Evolutionary conservation across 2,329 filamentous ascomycete genomes (phyloP), one percentile per base, ranked within the genome.

Genomic region (Hypoxylon sp.): DNA sequence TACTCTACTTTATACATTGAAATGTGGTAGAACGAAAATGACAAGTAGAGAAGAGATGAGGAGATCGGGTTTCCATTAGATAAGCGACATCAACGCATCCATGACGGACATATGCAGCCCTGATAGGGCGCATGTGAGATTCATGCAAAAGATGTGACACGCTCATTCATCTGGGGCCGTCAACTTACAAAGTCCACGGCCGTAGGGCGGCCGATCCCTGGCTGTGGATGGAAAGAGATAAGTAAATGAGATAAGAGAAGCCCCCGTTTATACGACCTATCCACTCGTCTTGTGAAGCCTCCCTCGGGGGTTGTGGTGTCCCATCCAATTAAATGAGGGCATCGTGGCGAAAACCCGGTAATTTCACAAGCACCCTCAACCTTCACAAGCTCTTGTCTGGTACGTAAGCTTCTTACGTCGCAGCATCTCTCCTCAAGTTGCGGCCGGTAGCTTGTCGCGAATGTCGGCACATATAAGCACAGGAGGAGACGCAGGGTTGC

Each of bases 211-310:
- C 48, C 54, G 59, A 64, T 61, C 59, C 63, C 39, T 62, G 62
- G 46, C 15, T 60, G 31, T 46, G 52, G 55, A 62, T 59, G 50
- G 53, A 21, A 47, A 58, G 48, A 61, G 65, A 65, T 65, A 65
- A 68, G 65, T 65, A 65, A 65, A 61, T 65, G n/a, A 64, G 63
- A 67, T 69, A 67, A 67, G 67, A 39, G 35, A 27, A 17, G 39
- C 39, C 39, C 39, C 39, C 39, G 10, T 44, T 44, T 21, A 44
- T 44, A 44, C 39, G 39, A 44, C 8, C 39, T 21, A 17, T 7
- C 39, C 39, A 44, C 39, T 44, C 39, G 8, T 21, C 39, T 44
- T 21, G 32, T 46, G 59, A 37, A 47, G 24, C 24, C 24, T 47
- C 15, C 54, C 21, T 29, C 19, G 19, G 27, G 50, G 19, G n/a